Conservation (phyloP, 192 early-diverging fungal genomes). For the Martensiomyces pterosporus region DNA sequence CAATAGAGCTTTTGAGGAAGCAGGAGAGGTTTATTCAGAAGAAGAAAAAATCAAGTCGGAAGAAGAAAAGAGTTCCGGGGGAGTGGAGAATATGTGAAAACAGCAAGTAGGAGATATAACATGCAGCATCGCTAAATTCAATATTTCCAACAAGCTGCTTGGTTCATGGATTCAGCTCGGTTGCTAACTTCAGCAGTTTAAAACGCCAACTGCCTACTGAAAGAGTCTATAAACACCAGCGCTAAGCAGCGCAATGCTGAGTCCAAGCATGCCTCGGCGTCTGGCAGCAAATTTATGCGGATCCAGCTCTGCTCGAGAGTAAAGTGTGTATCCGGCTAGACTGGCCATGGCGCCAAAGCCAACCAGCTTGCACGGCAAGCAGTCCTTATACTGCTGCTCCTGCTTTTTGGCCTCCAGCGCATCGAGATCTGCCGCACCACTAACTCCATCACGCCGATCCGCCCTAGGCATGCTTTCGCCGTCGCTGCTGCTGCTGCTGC, state of each 20-base stretch:
- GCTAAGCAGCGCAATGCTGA: conserved; percentile 18
- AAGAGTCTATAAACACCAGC: conserved; percentile 9
- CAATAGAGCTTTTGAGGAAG: too few species aligned
- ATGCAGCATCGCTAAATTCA: too few species aligned
- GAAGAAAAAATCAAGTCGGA: too few species aligned
- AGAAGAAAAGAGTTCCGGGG: too few species aligned
- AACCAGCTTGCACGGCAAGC: conserved; percentile 36
- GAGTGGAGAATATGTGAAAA: too few species aligned
- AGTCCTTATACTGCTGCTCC: conserved; percentile 26
- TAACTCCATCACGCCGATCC: too few species aligned
- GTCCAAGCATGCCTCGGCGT: conserved; percentile 31
- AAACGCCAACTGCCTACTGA: not conserved
- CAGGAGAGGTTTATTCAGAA: too few species aligned
- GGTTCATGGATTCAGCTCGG: too few species aligned
- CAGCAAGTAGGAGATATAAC: too few species aligned
- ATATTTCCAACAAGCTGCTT: not conserved
- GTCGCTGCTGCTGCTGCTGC: not conserved
- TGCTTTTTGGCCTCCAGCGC: not conserved
- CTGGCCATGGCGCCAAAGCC: conserved; percentile 32
- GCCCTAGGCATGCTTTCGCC: too few species aligned
- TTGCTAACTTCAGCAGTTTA: not conserved
- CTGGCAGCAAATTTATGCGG: conserved; percentile 18
- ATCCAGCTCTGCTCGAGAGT: conserved; percentile 21
- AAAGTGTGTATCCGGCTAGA: conserved; percentile 21
- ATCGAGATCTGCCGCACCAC: too few species aligned